A percentile compares a stretch with the other conserved stretches of the same genome.
phyloP scores from a whole-genome alignment of 495 filamentous ascomycete species.

The Podospora pseudopauciseta region DNA sequence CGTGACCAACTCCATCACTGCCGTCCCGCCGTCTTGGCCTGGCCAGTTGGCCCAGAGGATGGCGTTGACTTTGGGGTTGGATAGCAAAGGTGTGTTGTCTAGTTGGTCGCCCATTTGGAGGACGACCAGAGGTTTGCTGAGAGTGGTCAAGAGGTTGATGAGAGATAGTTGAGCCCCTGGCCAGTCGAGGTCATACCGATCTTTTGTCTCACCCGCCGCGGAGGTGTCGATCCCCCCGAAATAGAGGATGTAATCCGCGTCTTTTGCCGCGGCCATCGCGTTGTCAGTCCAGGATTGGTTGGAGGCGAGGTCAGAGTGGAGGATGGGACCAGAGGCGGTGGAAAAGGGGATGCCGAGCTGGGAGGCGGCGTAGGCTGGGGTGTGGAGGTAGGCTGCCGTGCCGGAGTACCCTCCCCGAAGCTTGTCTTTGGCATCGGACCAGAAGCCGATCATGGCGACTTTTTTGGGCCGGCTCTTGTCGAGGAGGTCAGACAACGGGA shows the following conservation, averaged over 20 bases:
- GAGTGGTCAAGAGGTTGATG: constrained; percentile 35
- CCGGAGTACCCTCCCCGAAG: constrained; percentile 44
- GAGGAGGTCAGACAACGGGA: constrained; percentile 14
- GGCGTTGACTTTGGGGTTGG: constrained; percentile 47
- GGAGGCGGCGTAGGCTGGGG: constrained; percentile 36
- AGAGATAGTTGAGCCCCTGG: constrained; percentile 41
- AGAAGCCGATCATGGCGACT: constrained; percentile 45
- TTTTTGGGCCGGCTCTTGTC: constrained; percentile 16
- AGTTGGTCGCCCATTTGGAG: constrained; percentile 53
- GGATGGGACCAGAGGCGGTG: constrained; percentile 28
- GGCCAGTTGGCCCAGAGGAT: constrained; percentile 54
- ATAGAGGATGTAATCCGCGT: constrained; percentile 43
- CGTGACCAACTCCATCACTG: constrained; percentile 50
- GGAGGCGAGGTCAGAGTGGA: constrained; percentile 50
- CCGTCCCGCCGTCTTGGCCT: constrained; percentile 54
- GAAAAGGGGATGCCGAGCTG: constrained; percentile 25
- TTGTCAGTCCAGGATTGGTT: constrained; percentile 54
- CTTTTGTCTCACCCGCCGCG: constrained; percentile 40
- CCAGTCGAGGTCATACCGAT: constrained; percentile 44
- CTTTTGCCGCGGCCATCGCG: constrained; percentile 34
- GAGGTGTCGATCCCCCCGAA: constrained; percentile 44
- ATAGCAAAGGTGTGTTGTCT: constrained; percentile 51
- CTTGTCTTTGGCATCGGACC: constrained; percentile 32
- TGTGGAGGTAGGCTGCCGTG: constrained; percentile 33
- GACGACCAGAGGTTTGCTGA: constrained; percentile 42